These are phyloP conservation scores for Hibiscus tridactylites DNA, from an alignment of 345 rosid species.

Conservation along the genomic window DNA sequence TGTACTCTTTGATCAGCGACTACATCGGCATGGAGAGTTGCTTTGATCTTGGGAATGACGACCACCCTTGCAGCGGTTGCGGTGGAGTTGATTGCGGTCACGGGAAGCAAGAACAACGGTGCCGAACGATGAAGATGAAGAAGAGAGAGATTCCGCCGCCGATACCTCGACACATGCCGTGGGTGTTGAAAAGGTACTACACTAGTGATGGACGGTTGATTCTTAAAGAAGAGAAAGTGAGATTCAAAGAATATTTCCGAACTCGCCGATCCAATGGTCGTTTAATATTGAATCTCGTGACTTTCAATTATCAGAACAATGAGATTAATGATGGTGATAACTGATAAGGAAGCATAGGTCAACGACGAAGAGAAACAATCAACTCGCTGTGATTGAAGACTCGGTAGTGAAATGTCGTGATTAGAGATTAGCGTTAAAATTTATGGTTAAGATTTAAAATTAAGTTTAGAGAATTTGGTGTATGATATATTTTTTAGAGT, in stretches of 20 bases:
- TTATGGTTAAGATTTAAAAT: too few species aligned
- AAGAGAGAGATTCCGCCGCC: conserved; percentile 65
- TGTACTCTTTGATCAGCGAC: conserved; percentile 33
- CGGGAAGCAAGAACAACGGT: not conserved
- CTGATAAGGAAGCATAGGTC: not conserved
- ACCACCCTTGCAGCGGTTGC: not conserved
- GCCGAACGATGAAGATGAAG: not conserved
- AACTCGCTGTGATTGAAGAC: too few species aligned
- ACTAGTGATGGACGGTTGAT: conserved; percentile 65
- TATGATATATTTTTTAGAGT: too few species aligned
- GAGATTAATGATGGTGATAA: not conserved
- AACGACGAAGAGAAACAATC: not conserved
- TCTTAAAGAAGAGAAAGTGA: conserved; percentile 48
- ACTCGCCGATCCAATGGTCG: conserved; percentile 62
- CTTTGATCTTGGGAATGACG: conserved; percentile 31
- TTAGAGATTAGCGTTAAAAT: too few species aligned
- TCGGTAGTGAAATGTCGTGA: too few species aligned
- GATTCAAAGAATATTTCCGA: conserved; percentile 52
- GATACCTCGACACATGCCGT: conserved; percentile 51
- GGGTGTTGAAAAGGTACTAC: conserved; percentile 51
- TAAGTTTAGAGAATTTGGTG: too few species aligned
- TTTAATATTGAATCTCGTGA: conserved; percentile 56
- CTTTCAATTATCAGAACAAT: not conserved
- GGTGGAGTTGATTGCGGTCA: not conserved
- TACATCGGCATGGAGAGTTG: conserved; percentile 78